Evolutionary conservation across 2,329 filamentous ascomycete genomes (phyloP).

Genomic region (Canariomyces notabilis): DNA sequence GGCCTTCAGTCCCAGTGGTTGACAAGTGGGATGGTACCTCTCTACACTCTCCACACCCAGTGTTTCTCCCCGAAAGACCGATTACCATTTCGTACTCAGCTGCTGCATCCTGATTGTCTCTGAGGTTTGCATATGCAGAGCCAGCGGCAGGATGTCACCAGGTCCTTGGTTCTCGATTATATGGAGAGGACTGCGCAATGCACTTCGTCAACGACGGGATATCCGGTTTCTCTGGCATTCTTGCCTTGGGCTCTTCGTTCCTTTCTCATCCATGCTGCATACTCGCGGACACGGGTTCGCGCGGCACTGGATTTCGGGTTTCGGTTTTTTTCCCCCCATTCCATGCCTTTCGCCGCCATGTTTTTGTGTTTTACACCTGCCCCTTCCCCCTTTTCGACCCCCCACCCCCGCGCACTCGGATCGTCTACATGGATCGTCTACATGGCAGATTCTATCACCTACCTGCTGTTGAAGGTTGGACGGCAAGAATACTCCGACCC

Average conservation of each 20-base stretch:
- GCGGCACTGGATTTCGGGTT: not conserved
- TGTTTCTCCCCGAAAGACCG: not conserved
- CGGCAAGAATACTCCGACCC: not conserved
- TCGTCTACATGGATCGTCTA: too few relatives aligned
- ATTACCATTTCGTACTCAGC: not conserved
- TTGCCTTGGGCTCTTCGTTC: conserved; percentile 1
- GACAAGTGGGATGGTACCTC: not conserved
- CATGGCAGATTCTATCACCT: not conserved
- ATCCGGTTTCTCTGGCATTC: not conserved
- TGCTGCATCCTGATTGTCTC: not conserved
- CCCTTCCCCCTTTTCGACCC: not conserved
- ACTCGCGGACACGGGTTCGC: not conserved
- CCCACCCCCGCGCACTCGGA: not conserved
- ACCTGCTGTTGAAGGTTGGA: not conserved
- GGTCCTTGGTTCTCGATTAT: not conserved
- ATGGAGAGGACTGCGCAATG: not conserved
- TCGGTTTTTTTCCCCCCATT: not conserved
- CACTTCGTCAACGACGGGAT: not conserved
- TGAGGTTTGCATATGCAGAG: not conserved
- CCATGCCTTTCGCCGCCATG: not conserved
- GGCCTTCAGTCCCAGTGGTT: not conserved
- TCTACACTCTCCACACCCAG: not conserved
- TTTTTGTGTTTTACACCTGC: not conserved
- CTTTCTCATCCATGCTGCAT: not conserved
- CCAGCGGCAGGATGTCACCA: not conserved